A percentile compares a stretch with the other conserved stretches of the same genome.
phyloP scores from a whole-genome alignment of 768 basidiomycete species.

The Mrakia hoshinonis region DNA sequence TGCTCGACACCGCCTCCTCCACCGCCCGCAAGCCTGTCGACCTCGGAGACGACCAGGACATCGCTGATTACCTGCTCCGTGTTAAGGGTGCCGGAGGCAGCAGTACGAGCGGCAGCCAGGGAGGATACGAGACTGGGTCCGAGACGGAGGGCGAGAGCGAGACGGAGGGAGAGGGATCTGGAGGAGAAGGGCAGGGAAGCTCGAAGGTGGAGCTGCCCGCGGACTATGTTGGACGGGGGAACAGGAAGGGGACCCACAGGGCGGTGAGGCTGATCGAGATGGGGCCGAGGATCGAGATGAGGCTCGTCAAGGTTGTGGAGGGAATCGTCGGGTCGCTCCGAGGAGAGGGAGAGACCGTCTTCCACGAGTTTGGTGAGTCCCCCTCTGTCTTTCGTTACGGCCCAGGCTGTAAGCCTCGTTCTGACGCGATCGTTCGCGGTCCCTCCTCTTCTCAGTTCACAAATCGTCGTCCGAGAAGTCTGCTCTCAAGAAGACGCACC shows the following conservation, averaged over 20 bases:
- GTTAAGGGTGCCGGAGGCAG: constrained; percentile 55
- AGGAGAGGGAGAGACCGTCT: constrained; percentile 84
- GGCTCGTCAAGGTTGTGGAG: constrained; percentile 85
- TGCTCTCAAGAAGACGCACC: constrained; percentile 62
- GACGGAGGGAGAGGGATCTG: constrained; percentile 38
- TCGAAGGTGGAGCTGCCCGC: constrained; percentile 65
- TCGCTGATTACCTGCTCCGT: constrained; percentile 85
- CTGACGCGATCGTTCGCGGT: constrained; percentile 14
- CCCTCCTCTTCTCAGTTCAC: constrained; percentile 55
- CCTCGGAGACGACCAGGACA: constrained; percentile 81
- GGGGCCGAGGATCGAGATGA: constrained; percentile 88
- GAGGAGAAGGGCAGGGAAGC: constrained; percentile 51
- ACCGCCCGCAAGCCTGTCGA: constrained; percentile 49
- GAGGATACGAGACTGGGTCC: constrained; percentile 54
- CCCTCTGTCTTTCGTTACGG: neutral
- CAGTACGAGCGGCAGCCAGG: constrained; percentile 45
- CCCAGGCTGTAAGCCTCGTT: neutral
- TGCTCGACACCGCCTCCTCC: constrained; percentile 55
- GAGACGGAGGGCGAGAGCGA: constrained; percentile 54
- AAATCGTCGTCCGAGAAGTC: constrained; percentile 71
- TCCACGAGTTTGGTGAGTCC: constrained; percentile 80
- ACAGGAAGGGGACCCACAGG: constrained; percentile 75
- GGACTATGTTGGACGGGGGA: constrained; percentile 91
- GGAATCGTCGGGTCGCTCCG: constrained; percentile 64
- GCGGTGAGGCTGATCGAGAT: constrained; percentile 89